phyloP scores from a whole-genome alignment of 2,329 filamentous ascomycete species.

The Rutstroemia sp. region DNA sequence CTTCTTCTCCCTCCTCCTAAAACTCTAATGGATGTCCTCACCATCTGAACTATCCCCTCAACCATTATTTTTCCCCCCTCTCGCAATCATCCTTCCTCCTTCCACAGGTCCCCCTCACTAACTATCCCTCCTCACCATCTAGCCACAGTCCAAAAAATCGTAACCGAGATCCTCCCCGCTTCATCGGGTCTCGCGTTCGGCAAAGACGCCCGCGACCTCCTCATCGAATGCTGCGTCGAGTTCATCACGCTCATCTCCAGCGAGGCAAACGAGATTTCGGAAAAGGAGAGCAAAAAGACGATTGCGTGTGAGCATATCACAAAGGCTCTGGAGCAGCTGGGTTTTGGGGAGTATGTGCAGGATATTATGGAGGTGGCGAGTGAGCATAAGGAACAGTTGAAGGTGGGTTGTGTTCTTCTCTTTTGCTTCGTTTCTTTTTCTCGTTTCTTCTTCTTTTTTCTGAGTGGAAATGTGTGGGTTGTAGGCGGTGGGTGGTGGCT shows the following conservation, averaged over 20 bases:
- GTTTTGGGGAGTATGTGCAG: constrained; percentile 86
- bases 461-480: no score
- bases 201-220: constrained; percentile 87
- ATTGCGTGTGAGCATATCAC: constrained; percentile 98
- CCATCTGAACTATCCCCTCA: neutral
- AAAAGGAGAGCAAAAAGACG: constrained; percentile 98
- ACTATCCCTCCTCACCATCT: neutral
- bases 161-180: constrained; percentile 81
- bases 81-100: neutral
- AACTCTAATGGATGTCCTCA: neutral
- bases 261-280: constrained; percentile 96
- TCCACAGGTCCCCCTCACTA: neutral
- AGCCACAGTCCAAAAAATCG: constrained; percentile 76
- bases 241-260: constrained; percentile 99
- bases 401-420: constrained; percentile 47
- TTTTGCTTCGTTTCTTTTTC: neutral
- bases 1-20: no score
- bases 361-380: constrained; percentile 80
- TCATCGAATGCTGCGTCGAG: constrained; percentile 98
- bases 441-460: neutral
- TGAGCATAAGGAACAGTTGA: constrained; percentile 88
- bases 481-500: no score
- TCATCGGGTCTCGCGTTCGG: constrained; percentile 77
- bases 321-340: constrained; percentile 84
- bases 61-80: neutral